These are phyloP conservation scores for Thuidium tamariscinum DNA, from an alignment of 225 moss, liverwort and hornwort species.

Conservation along the genomic window DNA sequence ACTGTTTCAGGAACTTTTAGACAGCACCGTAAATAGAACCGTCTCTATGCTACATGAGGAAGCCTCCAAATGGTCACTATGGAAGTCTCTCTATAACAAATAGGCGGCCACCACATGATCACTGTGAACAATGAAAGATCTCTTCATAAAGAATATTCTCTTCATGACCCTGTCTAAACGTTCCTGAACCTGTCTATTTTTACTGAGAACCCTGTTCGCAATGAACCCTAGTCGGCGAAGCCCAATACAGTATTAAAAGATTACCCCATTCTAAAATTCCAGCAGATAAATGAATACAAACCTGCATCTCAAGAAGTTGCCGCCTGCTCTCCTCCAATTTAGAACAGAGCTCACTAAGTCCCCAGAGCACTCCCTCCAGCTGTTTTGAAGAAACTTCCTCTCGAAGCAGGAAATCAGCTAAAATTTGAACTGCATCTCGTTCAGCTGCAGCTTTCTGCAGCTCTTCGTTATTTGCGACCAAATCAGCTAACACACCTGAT, in stretches of 20 bases:
- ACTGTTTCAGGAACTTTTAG: not conserved
- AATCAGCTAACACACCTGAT: conserved; percentile 71
- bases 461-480: conserved; percentile 77
- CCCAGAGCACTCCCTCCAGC: conserved; percentile 79
- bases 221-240: not conserved
- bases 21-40: not conserved
- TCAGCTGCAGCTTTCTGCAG: conserved; percentile 72
- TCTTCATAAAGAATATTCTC: not conserved
- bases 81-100: not conserved
- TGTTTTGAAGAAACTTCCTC: conserved; percentile 67
- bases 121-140: not conserved
- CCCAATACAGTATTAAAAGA: not conserved
- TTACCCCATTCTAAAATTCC: not conserved
- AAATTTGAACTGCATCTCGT: conserved; percentile 64
- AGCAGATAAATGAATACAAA: conserved; percentile 4
- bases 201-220: not conserved
- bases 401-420: conserved; percentile 67
- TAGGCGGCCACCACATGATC: not conserved
- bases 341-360: conserved; percentile 84
- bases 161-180: not conserved
- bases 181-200: not conserved
- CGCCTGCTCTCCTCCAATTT: conserved; percentile 76
- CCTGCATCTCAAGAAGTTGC: conserved; percentile 72
- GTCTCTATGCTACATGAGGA: not conserved
- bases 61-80: not conserved